These are phyloP conservation scores for Aquilaria agallochum DNA, from an alignment of 441 rosid genomes.

Conservation along the genomic window DNA sequence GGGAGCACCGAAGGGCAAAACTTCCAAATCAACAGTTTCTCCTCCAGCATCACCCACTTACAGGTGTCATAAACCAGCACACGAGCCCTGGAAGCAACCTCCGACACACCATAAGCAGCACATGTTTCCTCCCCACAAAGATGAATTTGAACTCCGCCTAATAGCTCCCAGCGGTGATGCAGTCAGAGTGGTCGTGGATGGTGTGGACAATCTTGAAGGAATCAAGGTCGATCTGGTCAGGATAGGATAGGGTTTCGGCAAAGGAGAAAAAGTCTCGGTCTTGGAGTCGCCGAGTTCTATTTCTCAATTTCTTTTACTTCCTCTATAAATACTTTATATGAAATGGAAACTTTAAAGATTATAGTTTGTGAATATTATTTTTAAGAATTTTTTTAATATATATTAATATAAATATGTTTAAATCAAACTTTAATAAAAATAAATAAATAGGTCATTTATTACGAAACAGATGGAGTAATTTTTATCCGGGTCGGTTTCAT, in stretches of 20 bases:
- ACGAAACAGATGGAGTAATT: too few species aligned
- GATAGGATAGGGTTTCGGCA: constrained; percentile 6
- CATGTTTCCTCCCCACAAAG: not conserved
- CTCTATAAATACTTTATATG: too few species aligned
- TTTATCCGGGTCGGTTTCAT: constrained; percentile 10
- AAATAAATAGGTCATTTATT: too few species aligned
- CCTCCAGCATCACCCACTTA: not conserved
- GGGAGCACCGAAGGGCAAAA: too few species aligned
- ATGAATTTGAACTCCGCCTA: constrained; percentile 4
- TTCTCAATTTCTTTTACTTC: not conserved
- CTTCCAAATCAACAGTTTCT: too few species aligned
- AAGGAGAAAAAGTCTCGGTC: constrained; percentile 12
- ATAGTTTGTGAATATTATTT: too few species aligned
- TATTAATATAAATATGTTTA: too few species aligned
- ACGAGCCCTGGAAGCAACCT: not conserved
- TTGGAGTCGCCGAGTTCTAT: constrained; percentile 17
- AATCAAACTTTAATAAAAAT: too few species aligned
- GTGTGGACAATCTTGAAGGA: constrained; percentile 9
- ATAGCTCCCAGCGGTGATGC: not conserved
- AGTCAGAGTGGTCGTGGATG: constrained; percentile 13
- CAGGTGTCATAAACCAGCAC: constrained; percentile 17
- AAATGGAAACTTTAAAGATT: too few species aligned
- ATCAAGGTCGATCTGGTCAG: constrained; percentile 7
- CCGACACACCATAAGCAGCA: constrained; percentile 6
- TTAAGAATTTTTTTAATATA: too few species aligned